A percentile compares a stretch with the other conserved stretches of the same genome.
Conservation (phyloP, 1,284 basidiomycete genomes). For the Cryptococcus sp. region DNA sequence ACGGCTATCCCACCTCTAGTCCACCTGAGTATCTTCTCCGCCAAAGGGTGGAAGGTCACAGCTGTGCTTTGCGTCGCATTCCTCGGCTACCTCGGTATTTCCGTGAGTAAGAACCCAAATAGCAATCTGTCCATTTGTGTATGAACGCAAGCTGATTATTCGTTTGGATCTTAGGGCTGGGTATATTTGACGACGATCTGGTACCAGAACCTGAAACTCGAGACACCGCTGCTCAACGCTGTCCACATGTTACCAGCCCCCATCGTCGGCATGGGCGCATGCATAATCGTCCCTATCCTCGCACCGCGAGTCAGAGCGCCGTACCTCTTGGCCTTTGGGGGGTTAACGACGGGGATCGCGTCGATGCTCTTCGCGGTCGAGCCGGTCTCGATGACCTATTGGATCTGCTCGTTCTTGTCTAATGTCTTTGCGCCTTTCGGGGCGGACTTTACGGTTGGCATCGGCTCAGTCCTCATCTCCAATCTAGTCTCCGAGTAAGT, state of each 20-base stretch:
- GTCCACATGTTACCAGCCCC: conserved; percentile 31
- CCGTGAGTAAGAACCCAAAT: background rate
- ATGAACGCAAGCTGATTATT: background rate
- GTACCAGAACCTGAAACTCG: conserved; percentile 32
- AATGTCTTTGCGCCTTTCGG: conserved; percentile 38
- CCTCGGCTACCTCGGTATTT: conserved; percentile 24
- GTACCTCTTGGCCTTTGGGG: conserved; percentile 30
- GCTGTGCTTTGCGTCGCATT: conserved; percentile 17
- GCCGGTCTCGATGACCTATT: conserved; percentile 31
- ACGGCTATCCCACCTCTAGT: conserved; percentile 29
- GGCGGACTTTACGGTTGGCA: conserved; percentile 36
- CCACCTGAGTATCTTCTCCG: conserved; percentile 28
- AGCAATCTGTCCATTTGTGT: background rate
- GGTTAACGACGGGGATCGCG: conserved; percentile 23
- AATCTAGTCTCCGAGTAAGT: conserved; percentile 34
- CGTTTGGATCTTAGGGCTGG: conserved; percentile 10
- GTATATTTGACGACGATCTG: conserved; percentile 26
- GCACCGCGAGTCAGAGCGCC: conserved; percentile 30
- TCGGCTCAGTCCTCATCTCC: conserved; percentile 41
- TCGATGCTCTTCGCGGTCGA: conserved; percentile 37
- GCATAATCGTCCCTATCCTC: conserved; percentile 27
- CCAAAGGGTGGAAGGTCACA: conserved; percentile 14
- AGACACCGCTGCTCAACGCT: conserved; percentile 27
- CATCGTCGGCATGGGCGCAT: conserved; percentile 36
- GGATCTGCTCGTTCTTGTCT: conserved; percentile 38